Evolutionary conservation across 1,284 basidiomycete genomes (phyloP), one percentile per base, ranked within the genome.

Genomic region (Ustilago xerochloae): DNA sequence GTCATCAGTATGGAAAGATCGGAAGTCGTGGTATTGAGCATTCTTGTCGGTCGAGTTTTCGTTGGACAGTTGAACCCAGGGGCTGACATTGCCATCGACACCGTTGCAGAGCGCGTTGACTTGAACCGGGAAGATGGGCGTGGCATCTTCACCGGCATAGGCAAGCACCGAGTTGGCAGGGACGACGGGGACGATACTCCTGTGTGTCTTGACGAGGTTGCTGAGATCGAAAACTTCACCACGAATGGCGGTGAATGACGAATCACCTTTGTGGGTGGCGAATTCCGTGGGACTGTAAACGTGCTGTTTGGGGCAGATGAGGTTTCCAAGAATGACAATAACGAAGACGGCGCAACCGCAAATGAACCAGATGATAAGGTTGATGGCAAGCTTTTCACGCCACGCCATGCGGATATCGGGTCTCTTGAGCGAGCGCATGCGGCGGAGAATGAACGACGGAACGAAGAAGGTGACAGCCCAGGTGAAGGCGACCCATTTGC

Each of bases 341-440:
- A 99, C 91, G 85, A 99, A 99, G 61, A 96, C 88, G 3, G 94
- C 91, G 78, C 90, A 90, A 22, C 85, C 90, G 81, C 94, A 98
- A 54, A 93, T 88, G 82, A 97, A 91, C 95, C 95, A 98, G 81
- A 99, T 98, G 85, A 98, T 88, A 63, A 83, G 56, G 65, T 99
- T 98, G 85, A 98, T 90, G 4, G 95, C 93, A 1, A 99, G 88
- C 86, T 98, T 99, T 86, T 99, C 96, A 76, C 95, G 87, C 96
- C 95, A 98, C 0, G 96, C 96, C 86, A 98, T 94, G 43, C 92
- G 90, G 39, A 99, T 89, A 80, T 99, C 97, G 67, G 91, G 86
- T 12, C 95, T 91, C 86, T 97, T 97, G 92, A 99, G 94, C 22
- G 93, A 89, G 1, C 93, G 93, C 58, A 93, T 80, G 84, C 89